Base-by-base conservation (phyloP, 1,284 basidiomycete genomes). In the Fomes fomentarius region DNA sequence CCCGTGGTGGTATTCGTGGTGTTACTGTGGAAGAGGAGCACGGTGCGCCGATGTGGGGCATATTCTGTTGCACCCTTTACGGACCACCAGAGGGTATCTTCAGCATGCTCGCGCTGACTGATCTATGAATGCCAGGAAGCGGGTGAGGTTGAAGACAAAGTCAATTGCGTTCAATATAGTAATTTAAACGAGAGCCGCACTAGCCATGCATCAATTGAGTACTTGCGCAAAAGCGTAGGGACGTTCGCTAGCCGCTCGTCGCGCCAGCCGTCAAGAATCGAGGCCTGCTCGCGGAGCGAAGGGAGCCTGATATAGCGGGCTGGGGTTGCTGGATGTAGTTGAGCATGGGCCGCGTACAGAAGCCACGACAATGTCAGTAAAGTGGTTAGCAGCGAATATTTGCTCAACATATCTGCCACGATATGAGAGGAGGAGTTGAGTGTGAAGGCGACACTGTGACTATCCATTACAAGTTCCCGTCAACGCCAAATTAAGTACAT, bases 61-160 rank as follows among this genome's bases (percentile, higher is more conserved):
- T 76, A 80, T 43, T 74, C 75, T 2, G 77, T 79, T 6, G 80
- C 76, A 54, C 76, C 73, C 54, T 79, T 79, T 43, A 82, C 69
- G 9, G 80, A 76, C 73, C 76, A 76, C 75, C 80, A 82, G 21
- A 79, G 69, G 1, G 79, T 78, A 61, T 80, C 80, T 56, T 83
- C 81, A 1, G 79, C 80, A 58, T 82, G 77, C 59, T 83, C 80
- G 40, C 78, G 70, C 67, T 78, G 75, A 56, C 71, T 71, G 61
- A 82, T 72, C 79, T 80, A 56, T 15, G 24, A 8, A 17, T 19
- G 0, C 22, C 1, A 35, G 22, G 8, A 47, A 19, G 52, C 26
- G 14, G 49, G 17, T 30, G 19, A 40, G 19, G n/a, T 11, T 24
- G 26, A 30, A 24, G 5, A 12, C 15, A 25, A 14, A 6, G 2